Evolutionary conservation across 768 basidiomycete genomes (phyloP).

Genomic region (Udeniomyces megalosporus): DNA sequence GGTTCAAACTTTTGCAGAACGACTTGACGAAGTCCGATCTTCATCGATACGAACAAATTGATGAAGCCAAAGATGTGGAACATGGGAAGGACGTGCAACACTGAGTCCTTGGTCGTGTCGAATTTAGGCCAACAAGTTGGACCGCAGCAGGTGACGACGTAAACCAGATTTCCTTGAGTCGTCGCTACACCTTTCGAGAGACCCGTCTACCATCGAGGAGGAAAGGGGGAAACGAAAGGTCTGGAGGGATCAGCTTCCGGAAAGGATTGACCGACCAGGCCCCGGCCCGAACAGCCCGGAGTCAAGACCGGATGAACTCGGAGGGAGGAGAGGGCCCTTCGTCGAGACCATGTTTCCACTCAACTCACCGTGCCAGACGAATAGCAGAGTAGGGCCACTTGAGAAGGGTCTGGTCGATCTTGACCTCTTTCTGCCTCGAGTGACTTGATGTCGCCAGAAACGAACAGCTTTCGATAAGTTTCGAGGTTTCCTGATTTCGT

Average conservation of each 20-base stretch:
- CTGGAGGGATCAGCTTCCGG: no score
- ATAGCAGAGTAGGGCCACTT: background rate
- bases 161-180: background rate
- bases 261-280: no score
- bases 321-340: background rate
- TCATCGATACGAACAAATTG: no score
- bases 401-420: background rate
- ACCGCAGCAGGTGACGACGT: background rate
- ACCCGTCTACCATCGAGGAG: background rate
- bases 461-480: background rate
- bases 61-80: constrained; percentile 1
- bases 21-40: background rate
- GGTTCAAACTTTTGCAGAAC: constrained; percentile 52
- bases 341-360: no score
- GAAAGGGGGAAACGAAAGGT: background rate
- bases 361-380: background rate
- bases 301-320: no score
- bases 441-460: background rate
- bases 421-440: background rate
- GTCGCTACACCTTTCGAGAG: background rate
- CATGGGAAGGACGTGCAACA: background rate
- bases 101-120: background rate
- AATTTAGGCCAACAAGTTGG: background rate
- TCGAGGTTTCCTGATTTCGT: background rate
- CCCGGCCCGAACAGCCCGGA: no score